Base-by-base conservation (phyloP, 2,329 filamentous ascomycete genomes). In the Phoma sp. region DNA sequence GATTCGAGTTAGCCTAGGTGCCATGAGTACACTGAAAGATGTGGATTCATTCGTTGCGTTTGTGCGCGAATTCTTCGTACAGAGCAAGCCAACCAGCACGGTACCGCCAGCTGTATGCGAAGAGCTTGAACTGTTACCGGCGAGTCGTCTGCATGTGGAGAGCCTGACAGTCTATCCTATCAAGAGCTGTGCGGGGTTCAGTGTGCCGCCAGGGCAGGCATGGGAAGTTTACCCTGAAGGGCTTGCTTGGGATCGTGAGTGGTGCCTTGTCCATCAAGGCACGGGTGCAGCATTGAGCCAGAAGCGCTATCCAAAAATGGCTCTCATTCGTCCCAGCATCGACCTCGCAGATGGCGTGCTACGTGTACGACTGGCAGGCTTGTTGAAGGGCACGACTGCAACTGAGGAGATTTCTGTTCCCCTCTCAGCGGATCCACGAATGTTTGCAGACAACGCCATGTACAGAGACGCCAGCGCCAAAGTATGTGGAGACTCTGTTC, bases 191-290 rank as follows among this genome's bases (percentile, higher is more conserved):
- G 90, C 87, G 14, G 90, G 90, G 0, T 96, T 89, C 72, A 79
- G 79, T 29, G 81, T 98, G 25, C 88, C 92, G 1, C 57, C 76
- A 0, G 82, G 79, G 2, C 78, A 77, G 7, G 69, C 80, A 12
- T 99, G 95, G 95, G 86, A 90, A 64, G 82, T 98, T 17, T 85
- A 84, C 49, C 80, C 84, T 7, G 92, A 97, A 76, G 95, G 95
- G 0, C 80, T 99, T 2, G 89, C 87, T 7, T 98, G 93, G 92
- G 95, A 99, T 73, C 84, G 95, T 57, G 93, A 98, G 78, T 99
- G 95, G 93, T 98, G 93, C 75, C 79, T 99, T 17, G 82, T 99
- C 12, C 93, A 97, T 71, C 84, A 87, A 68, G 92, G 91, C 36
- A 96, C 93, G 1, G 90, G 91, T 0, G 87, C 88, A 64, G 92